A percentile compares a stretch with the other conserved stretches of the same genome.
Evolutionary conservation across 345 rosid genomes (phyloP).

Genomic region (Pelargonium nanum): DNA sequence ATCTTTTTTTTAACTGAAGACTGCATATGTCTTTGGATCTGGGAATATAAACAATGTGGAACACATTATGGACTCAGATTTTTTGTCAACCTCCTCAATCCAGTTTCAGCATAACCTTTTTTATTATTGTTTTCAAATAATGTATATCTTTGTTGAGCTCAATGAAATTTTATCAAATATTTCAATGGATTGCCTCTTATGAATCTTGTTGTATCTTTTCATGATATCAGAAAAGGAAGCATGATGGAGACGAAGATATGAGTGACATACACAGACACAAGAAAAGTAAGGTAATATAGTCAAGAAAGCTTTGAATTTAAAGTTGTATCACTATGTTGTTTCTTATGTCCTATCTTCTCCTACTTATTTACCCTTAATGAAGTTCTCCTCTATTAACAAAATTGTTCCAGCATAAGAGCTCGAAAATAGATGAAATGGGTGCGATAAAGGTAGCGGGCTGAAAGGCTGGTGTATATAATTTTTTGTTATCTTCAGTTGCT

Average conservation of each 20-base stretch:
- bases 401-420: conserved; percentile 68
- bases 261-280: conserved; percentile 78
- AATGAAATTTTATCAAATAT: not conserved
- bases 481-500: conserved; percentile 27
- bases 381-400: not conserved
- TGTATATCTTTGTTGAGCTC: not conserved
- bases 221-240: conserved; percentile 84
- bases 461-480: conserved; percentile 20
- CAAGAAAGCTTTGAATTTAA: not conserved
- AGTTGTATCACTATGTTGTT: not conserved
- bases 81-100: not conserved
- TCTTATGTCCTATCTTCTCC: not conserved
- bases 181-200: conserved; percentile 4
- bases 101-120: not conserved
- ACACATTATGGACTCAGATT: too few species aligned
- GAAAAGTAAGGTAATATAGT: conserved; percentile 70
- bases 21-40: not conserved
- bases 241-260: conserved; percentile 81
- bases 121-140: not conserved
- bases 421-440: conserved; percentile 83
- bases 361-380: not conserved
- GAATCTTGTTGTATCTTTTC: conserved; percentile 8
- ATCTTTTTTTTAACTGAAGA: too few species aligned
- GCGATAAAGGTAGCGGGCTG: conserved; percentile 84
- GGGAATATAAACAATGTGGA: not conserved